Conservation (phyloP, 352 stramenopile species). For the Globisporangium spinosum region DNA sequence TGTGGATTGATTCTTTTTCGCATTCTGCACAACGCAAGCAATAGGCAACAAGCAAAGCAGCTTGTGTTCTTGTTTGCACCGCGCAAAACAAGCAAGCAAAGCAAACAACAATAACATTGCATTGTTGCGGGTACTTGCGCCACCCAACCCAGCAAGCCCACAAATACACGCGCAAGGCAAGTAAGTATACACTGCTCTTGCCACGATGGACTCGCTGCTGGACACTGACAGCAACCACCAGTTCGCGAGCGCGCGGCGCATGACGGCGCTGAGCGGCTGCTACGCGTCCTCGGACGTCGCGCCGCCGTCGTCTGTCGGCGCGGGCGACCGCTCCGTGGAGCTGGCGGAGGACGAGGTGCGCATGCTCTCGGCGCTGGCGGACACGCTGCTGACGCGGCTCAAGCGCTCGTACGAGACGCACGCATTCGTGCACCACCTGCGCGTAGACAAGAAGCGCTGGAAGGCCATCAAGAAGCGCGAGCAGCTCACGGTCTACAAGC, state of each 20-base stretch:
- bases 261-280: background rate
- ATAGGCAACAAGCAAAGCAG: background rate
- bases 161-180: background rate
- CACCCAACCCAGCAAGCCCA: background rate
- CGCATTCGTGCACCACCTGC: constrained; percentile 16
- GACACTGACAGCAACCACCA: constrained; percentile 7
- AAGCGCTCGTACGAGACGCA: constrained; percentile 35
- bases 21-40: background rate
- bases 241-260: constrained; percentile 4
- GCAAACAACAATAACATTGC: constrained; percentile 3
- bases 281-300: background rate
- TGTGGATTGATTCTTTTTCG: background rate
- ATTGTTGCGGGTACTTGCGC: constrained; percentile 2
- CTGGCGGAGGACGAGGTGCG: constrained; percentile 53
- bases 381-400: constrained; percentile 38
- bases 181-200: background rate
- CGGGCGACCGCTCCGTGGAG: constrained; percentile 13
- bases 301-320: constrained; percentile 9
- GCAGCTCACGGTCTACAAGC: constrained; percentile 53
- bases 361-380: constrained; percentile 35
- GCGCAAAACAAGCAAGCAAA: background rate
- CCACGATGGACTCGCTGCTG: constrained; percentile 15
- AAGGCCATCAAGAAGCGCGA: constrained; percentile 67
- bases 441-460: constrained; percentile 49
- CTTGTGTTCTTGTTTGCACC: background rate